phyloP scores from a whole-genome alignment of 495 filamentous ascomycete genomes.

The Parmelia sp. region DNA sequence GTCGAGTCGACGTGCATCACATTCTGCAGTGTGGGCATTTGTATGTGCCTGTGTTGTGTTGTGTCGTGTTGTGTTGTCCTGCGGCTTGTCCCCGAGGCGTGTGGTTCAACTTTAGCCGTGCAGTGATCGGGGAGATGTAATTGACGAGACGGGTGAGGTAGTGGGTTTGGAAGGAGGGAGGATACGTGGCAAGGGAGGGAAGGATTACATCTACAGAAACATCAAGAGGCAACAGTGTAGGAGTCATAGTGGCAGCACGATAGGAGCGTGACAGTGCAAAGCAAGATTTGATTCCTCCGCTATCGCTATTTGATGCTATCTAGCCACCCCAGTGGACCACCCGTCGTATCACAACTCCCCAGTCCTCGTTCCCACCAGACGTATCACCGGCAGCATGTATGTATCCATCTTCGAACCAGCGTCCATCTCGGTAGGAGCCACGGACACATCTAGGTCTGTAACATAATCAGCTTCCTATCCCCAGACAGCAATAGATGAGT shows the following conservation, averaged over 20 bases:
- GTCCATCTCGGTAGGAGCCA: not conserved
- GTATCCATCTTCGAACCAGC: conserved; percentile 8
- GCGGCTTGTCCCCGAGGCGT: no score
- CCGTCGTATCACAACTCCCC: no score
- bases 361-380: not conserved
- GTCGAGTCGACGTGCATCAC: no score
- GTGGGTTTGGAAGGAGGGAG: no score
- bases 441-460: conserved; percentile 6
- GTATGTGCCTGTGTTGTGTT: no score
- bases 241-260: not conserved
- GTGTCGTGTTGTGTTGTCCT: no score
- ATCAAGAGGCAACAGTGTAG: not conserved
- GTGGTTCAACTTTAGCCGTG: no score
- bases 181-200: no score
- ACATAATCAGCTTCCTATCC: not conserved
- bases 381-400: conserved; percentile 14
- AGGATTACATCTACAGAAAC: not conserved
- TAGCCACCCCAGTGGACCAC: not conserved
- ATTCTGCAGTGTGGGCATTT: no score
- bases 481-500: not conserved
- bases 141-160: no score
- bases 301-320: not conserved
- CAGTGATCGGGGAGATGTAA: no score
- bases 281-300: not conserved
- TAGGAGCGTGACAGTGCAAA: not conserved